Base-by-base conservation (phyloP, 1,139 yeast genomes). In the Meyerozyma guilliermondii region DNA sequence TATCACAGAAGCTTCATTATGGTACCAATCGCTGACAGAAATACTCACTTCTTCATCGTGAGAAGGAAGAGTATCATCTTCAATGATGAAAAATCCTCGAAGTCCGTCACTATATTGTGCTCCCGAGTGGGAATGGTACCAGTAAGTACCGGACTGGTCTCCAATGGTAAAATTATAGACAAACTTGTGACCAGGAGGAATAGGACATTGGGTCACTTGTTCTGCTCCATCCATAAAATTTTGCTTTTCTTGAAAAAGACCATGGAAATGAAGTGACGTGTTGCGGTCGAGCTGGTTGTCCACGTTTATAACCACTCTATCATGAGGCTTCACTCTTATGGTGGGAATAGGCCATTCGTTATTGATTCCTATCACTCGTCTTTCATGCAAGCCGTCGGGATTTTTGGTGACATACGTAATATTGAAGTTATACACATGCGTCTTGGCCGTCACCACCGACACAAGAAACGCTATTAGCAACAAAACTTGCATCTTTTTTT, bases 81-180 rank as follows among this genome's bases (percentile, higher is more conserved):
- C 89, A 45, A 84, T 73, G 36, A 84, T 72, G 49, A 85, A 75
- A 39, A 83, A 68, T n/a, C 83, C 89, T 58, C 94, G 74, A 61
- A 84, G 65, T 35, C 94, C 94, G 58, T 85, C 94, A 50, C 86
- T 81, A 52, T 82, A 83, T 60, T 85, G 92, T 33, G 87, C 74
- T 0, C 83, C 80, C 40, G 86, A 75, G 57, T 85, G 94, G n/a
- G 89, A 81, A 59, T 85, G 94, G 62, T 84, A 84, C 94, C 92
- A 85, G 60, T 70, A 85, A 10, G 88, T 78, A 39, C 94, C 94
- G 7, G 74, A 77, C 62, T 85, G 91, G 43, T 77, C 74, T 26
- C 67, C 70, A 28, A 83, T 81, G 3, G 80, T 76, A 55, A 85
- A 84, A 58, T 78, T 83, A 61, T 84, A 85, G 29, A 79, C 57